These are phyloP conservation scores for Leccinum pachyderme DNA, from an alignment of 1,284 basidiomycete species.

Conservation along the genomic window DNA sequence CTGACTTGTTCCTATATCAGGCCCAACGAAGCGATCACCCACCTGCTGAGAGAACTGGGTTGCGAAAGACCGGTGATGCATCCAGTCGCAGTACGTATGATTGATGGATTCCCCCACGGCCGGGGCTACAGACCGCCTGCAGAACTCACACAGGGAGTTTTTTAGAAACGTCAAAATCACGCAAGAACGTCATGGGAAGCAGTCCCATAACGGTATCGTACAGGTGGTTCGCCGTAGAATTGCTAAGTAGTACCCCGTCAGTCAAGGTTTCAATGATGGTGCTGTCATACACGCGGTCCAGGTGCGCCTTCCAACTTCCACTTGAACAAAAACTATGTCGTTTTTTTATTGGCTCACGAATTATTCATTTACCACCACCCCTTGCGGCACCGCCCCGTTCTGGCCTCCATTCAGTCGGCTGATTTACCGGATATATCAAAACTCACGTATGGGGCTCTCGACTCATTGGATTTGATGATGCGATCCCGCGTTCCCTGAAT, in stretches of 20 bases:
- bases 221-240: constrained; percentile 29
- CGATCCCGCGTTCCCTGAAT: constrained; percentile 12
- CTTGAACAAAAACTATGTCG: constrained; percentile 10
- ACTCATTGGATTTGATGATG: constrained; percentile 10
- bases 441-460: constrained; percentile 7
- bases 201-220: constrained; percentile 25
- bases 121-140: constrained; percentile 12
- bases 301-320: constrained; percentile 28
- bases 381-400: constrained; percentile 26
- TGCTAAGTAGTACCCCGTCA: constrained; percentile 20
- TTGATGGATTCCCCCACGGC: constrained; percentile 21
- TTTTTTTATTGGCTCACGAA: constrained; percentile 22
- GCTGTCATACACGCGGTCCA: constrained; percentile 32
- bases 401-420: constrained; percentile 17
- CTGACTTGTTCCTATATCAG: constrained; percentile 16
- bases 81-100: not conserved
- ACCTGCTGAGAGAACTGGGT: constrained; percentile 6
- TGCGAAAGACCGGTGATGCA: not conserved
- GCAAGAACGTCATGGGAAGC: constrained; percentile 25
- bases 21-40: constrained; percentile 6
- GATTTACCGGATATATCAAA: constrained; percentile 35
- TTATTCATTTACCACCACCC: constrained; percentile 8
- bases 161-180: constrained; percentile 27
- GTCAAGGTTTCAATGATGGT: constrained; percentile 33
- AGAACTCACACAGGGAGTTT: not conserved